These are phyloP conservation scores for Plasmopara muralis DNA, from an alignment of 352 stramenopile genomes.

Conservation along the genomic window DNA sequence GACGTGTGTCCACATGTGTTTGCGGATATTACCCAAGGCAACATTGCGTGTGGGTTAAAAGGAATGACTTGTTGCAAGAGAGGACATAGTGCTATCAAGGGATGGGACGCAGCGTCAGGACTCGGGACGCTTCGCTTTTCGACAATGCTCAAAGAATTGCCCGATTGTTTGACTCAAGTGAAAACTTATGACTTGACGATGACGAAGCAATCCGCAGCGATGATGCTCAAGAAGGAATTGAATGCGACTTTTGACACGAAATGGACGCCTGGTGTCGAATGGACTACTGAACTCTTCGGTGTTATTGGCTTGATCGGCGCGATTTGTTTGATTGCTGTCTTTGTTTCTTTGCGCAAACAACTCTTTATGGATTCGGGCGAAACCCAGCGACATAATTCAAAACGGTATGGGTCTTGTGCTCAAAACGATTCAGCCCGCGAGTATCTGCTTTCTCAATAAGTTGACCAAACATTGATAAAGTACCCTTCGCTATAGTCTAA, in stretches of 20 bases:
- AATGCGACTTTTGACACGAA: slow-evolving; percentile 1
- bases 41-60: slow-evolving; percentile 45
- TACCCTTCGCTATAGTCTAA: background rate
- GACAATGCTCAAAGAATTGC: slow-evolving; percentile 32
- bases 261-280: slow-evolving; percentile 20
- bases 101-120: slow-evolving; percentile 66
- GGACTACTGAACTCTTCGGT: slow-evolving; percentile 25
- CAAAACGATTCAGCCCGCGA: slow-evolving; percentile 46
- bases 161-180: slow-evolving; percentile 32
- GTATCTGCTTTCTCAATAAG: slow-evolving; percentile 37
- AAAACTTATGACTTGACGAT: slow-evolving; percentile 5
- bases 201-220: slow-evolving; percentile 3
- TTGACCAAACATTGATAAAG: background rate
- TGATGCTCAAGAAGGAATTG: slow-evolving; percentile 6
- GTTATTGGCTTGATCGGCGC: slow-evolving; percentile 26
- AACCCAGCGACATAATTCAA: slow-evolving; percentile 2
- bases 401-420: slow-evolving; percentile 29
- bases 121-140: slow-evolving; percentile 50
- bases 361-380: slow-evolving; percentile 27
- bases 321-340: slow-evolving; percentile 26
- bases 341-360: slow-evolving; percentile 32
- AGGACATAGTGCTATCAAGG: slow-evolving; percentile 39
- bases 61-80: slow-evolving; percentile 43
- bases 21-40: slow-evolving; percentile 50
- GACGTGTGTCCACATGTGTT: slow-evolving; percentile 64